Conservation (phyloP, 1,139 yeast species). For the Candida pseudoviswanathii region DNA sequence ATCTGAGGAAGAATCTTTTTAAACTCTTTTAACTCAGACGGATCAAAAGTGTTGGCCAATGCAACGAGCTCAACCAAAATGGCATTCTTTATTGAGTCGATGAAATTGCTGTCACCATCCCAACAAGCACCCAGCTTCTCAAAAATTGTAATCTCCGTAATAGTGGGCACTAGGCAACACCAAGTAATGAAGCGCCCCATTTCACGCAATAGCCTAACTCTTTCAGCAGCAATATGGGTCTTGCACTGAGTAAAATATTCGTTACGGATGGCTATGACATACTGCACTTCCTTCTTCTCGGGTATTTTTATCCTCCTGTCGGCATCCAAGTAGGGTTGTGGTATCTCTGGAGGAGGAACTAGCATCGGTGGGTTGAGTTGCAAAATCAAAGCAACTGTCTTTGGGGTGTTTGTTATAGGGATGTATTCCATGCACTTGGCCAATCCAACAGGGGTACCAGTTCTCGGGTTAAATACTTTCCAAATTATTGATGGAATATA, state of each 20-base stretch:
- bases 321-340: slow-evolving; percentile 44
- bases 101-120: slow-evolving; percentile 17
- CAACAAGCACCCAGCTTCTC: slow-evolving; percentile 28
- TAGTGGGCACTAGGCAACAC: slow-evolving; percentile 27
- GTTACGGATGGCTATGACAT: slow-evolving; percentile 29
- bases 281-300: slow-evolving; percentile 30
- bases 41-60: slow-evolving; percentile 21
- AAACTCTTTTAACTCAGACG: slow-evolving; percentile 17
- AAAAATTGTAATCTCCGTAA: slow-evolving; percentile 22
- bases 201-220: slow-evolving; percentile 37
- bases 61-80: slow-evolving; percentile 27
- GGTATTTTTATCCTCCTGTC: slow-evolving; percentile 41
- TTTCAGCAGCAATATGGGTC: slow-evolving; percentile 43
- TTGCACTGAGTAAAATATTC: slow-evolving; percentile 41
- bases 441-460: slow-evolving; percentile 17
- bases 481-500: slow-evolving; percentile 11
- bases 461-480: slow-evolving; percentile 11
- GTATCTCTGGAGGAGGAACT: slow-evolving; percentile 39
- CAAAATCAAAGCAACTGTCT: slow-evolving; percentile 22
- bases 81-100: slow-evolving; percentile 22
- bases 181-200: slow-evolving; percentile 42
- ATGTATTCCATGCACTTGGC: slow-evolving; percentile 15
- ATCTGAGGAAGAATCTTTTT: slow-evolving; percentile 22
- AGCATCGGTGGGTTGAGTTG: slow-evolving; percentile 16
- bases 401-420: slow-evolving; percentile 20